Evolutionary conservation across 768 basidiomycete species (phyloP), one percentile per base, ranked within the genome.

Genomic region (Myochromella boudieri): DNA sequence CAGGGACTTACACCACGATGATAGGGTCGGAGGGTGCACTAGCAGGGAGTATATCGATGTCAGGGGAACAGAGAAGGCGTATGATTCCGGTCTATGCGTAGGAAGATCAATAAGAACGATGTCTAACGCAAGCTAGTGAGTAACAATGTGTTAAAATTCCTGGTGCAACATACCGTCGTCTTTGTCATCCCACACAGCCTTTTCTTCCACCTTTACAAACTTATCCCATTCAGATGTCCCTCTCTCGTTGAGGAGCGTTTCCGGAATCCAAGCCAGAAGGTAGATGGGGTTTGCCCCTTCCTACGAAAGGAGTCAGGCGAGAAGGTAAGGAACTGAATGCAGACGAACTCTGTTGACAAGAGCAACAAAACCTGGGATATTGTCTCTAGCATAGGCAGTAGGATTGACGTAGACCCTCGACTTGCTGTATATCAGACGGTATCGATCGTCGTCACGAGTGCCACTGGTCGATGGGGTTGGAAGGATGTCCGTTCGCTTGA

Each of bases 381-480:
- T 95, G 66, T 98, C 97, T 59, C 87, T 78, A 2, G 87, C 76
- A 63, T 93, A 95, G 3, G 87, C 83, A 2, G 94, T 95, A 0
- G 97, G 97, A 56, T 97, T 91, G 34, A 99, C 84, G 61, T 95
- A 94, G 36, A 97, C 95, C 64, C 94, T 95, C 32, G 87, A 91
- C 64, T 95, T 97, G 65, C 84, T 87, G 58, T 92, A 97, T 11
- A 97, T 64, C 38, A 97, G 74, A 36, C 88, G 75, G 61, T 82
- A 80, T 63, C 80, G 83, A 56, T 82, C 82, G 55, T 85, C 83
- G 45, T 78, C 74, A 6, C 59, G 57, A 50, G 22, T 34, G 28
- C 44, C 43, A 31, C 44, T 37, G 38, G 47, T 46, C 28, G 57
- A 41, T 34, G 56, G 58, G 43, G 60, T 42, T 42, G 47, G 42